A percentile compares a stretch with the other conserved stretches of the same genome.
Evolutionary conservation across 2,329 filamentous ascomycete species (phyloP).

Genomic region (Aureobasidium leucospermi): DNA sequence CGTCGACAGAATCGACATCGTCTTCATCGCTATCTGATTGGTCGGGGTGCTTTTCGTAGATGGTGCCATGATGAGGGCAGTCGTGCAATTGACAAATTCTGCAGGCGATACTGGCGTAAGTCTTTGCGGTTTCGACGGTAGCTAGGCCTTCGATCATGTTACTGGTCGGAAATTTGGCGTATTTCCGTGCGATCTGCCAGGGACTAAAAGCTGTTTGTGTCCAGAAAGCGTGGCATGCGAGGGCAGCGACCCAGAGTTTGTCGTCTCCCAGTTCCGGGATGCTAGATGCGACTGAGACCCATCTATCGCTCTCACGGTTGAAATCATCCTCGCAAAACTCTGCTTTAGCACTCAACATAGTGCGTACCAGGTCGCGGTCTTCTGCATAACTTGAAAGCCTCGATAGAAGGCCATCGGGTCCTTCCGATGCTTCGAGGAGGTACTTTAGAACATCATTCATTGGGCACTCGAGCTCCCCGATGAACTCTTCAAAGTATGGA

Average conservation of each 20-base stretch:
- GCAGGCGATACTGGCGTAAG: slow-evolving; percentile 16
- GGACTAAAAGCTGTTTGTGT: slow-evolving; percentile 30
- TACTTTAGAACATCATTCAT: slow-evolving; percentile 34
- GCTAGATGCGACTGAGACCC: slow-evolving; percentile 25
- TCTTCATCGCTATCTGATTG: slow-evolving; percentile 15
- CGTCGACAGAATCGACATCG: slow-evolving; percentile 19
- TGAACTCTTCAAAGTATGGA: slow-evolving; percentile 28
- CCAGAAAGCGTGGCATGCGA: slow-evolving; percentile 32
- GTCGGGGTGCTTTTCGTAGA: slow-evolving; percentile 24
- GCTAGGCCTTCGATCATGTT: slow-evolving; percentile 16
- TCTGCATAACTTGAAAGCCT: not conserved
- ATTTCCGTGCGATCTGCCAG: not conserved
- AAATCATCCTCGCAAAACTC: slow-evolving; percentile 28
- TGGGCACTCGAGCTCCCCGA: slow-evolving; percentile 28
- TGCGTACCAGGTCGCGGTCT: not conserved
- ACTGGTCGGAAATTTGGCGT: slow-evolving; percentile 13
- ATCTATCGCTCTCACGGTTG: slow-evolving; percentile 24
- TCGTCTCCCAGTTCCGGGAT: slow-evolving; percentile 23
- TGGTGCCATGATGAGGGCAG: slow-evolving; percentile 36
- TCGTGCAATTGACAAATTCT: slow-evolving; percentile 22
- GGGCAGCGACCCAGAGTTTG: slow-evolving; percentile 26
- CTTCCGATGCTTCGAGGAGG: slow-evolving; percentile 27
- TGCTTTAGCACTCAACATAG: slow-evolving; percentile 16
- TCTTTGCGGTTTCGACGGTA: slow-evolving; percentile 1
- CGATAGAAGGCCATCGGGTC: not conserved